A percentile compares a stretch with the other conserved stretches of the same genome.
Conservation (phyloP, 2,329 filamentous ascomycete species). For the Aspergillus alliaceus region DNA sequence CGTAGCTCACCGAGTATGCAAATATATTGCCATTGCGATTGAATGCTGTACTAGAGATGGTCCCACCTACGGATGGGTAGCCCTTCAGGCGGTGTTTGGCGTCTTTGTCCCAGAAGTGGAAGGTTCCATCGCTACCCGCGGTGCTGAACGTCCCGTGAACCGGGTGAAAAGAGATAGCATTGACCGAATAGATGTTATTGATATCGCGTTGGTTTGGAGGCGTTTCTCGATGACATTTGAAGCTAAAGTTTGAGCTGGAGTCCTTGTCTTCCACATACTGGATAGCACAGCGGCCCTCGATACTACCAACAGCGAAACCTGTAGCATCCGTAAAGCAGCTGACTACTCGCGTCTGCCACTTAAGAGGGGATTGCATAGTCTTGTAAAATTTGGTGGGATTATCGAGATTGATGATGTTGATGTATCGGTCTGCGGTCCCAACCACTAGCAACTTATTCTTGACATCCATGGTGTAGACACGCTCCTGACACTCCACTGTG, state of each 20-base stretch:
- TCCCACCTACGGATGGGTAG: constrained; percentile 79
- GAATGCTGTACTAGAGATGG: constrained; percentile 90
- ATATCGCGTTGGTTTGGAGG: constrained; percentile 63
- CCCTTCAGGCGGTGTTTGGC: constrained; percentile 88
- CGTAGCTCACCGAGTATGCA: constrained; percentile 88
- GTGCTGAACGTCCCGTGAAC: constrained; percentile 98
- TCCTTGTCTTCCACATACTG: constrained; percentile 99
- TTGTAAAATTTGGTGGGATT: constrained; percentile 93
- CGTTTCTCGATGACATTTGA: constrained; percentile 94
- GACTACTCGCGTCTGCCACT: constrained; percentile 96
- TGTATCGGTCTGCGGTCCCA: constrained; percentile 91
- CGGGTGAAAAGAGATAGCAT: constrained; percentile 97
- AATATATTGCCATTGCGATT: constrained; percentile 82
- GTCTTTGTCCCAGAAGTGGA: constrained; percentile 77
- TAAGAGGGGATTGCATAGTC: constrained; percentile 89
- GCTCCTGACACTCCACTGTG: constrained; percentile 50
- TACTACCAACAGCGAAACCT: constrained; percentile 92
- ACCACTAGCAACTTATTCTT: constrained; percentile 85
- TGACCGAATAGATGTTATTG: constrained; percentile 91
- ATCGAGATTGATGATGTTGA: constrained; percentile 90
- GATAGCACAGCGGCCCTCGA: constrained; percentile 95
- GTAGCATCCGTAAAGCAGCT: constrained; percentile 91
- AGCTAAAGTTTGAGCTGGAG: constrained; percentile 88
- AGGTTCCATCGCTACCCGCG: constrained; percentile 90
- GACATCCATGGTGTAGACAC: constrained; percentile 84